Evolutionary conservation across 257 asterid species (phyloP).

Genomic region (Lavandula angustifolia): DNA sequence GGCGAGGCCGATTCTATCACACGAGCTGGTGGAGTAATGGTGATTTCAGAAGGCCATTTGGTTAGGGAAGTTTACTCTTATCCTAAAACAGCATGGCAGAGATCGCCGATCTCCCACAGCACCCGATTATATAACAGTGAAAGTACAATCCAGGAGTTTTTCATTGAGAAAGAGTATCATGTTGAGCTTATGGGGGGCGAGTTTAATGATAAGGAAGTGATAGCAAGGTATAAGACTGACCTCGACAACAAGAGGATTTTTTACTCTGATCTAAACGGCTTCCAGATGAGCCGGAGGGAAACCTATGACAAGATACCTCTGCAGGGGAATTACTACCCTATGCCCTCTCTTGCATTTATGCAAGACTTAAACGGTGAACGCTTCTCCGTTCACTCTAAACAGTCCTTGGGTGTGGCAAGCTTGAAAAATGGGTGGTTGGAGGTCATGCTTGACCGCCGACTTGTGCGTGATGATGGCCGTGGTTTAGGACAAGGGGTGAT

Average conservation of each 20-base stretch:
- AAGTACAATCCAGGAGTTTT: constrained; percentile 63
- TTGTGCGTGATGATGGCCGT: constrained; percentile 85
- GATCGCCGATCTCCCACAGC: constrained; percentile 78
- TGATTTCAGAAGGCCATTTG: constrained; percentile 76
- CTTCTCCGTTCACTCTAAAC: constrained; percentile 83
- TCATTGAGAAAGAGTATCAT: constrained; percentile 92
- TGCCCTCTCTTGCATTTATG: constrained; percentile 93
- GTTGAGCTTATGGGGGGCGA: constrained; percentile 81
- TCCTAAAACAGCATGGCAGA: constrained; percentile 71
- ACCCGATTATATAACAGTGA: constrained; percentile 73
- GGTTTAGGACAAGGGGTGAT: constrained; percentile 96
- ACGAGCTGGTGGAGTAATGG: constrained; percentile 61
- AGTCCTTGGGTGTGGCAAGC: constrained; percentile 88
- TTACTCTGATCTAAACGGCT: constrained; percentile 89
- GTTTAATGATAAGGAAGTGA: constrained; percentile 64
- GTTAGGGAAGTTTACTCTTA: constrained; percentile 75
- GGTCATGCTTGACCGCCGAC: constrained; percentile 91
- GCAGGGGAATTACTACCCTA: constrained; percentile 96
- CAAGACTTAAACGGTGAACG: constrained; percentile 72
- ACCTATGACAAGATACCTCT: constrained; percentile 89
- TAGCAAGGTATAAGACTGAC: constrained; percentile 75
- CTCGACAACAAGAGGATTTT: constrained; percentile 68
- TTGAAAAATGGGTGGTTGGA: constrained; percentile 86
- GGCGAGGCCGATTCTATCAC: constrained; percentile 75
- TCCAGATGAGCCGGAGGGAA: constrained; percentile 92